These are phyloP conservation scores for Collybia nuda DNA, from an alignment of 768 basidiomycete species.

Conservation along the genomic window DNA sequence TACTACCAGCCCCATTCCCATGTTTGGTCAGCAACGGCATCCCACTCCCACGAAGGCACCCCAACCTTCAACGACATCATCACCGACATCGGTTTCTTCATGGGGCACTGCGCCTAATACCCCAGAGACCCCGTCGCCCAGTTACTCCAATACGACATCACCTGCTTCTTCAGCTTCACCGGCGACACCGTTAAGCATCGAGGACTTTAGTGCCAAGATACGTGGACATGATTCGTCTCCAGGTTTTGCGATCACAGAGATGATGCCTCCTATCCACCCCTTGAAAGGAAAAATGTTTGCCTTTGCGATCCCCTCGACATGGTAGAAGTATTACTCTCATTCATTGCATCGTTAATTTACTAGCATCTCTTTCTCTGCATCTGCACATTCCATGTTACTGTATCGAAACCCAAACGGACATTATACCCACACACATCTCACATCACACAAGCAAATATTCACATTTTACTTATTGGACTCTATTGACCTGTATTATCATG, in stretches of 20 bases:
- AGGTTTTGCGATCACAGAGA: constrained; percentile 31
- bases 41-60: constrained; percentile 28
- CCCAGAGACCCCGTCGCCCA: constrained; percentile 56
- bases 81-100: constrained; percentile 23
- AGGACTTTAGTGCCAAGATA: constrained; percentile 51
- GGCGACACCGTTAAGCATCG: constrained; percentile 53
- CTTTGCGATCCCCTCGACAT: constrained; percentile 57
- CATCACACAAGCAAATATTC: not conserved
- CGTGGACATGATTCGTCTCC: constrained; percentile 40
- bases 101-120: constrained; percentile 30
- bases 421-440: constrained; percentile 6
- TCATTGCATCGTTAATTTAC: constrained; percentile 17
- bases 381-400: constrained; percentile 12
- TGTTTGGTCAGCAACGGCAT: constrained; percentile 38
- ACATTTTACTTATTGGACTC: constrained; percentile 11
- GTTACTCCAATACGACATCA: constrained; percentile 51
- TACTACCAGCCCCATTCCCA: constrained; percentile 48
- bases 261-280: constrained; percentile 35
- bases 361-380: constrained; percentile 15
- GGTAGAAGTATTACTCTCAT: constrained; percentile 42
- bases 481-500: constrained; percentile 11
- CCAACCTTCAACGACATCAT: constrained; percentile 26
- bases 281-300: constrained; percentile 67
- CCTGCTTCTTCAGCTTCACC: constrained; percentile 65
- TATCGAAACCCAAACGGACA: constrained; percentile 15